phyloP scores from a whole-genome alignment of 139 green algal species.

The Spirogloea muscicola region DNA sequence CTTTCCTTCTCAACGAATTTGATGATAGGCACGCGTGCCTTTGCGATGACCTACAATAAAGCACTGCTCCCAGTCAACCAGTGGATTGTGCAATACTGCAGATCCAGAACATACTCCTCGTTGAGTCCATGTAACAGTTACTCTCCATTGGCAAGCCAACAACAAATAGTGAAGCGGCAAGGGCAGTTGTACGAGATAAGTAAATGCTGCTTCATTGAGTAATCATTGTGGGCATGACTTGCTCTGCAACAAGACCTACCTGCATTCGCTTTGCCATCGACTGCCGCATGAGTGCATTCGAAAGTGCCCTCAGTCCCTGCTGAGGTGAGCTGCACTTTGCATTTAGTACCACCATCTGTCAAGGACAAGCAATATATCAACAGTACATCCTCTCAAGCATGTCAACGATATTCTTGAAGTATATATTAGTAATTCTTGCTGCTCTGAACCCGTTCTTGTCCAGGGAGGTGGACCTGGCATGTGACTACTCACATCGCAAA shows the following conservation, averaged over 20 bases:
- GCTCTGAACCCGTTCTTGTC: too few relatives aligned
- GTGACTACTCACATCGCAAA: slow-evolving; percentile 88
- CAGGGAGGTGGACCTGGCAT: too few relatives aligned
- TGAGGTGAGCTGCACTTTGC: too few relatives aligned
- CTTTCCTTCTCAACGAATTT: slow-evolving; percentile 81
- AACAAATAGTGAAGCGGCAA: neutral
- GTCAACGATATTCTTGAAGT: too few relatives aligned
- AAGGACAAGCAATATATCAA: too few relatives aligned
- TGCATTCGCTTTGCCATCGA: slow-evolving; percentile 71
- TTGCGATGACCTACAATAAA: slow-evolving; percentile 72
- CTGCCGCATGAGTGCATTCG: slow-evolving; percentile 53
- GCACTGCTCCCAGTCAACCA: too few relatives aligned
- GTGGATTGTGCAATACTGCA: too few relatives aligned
- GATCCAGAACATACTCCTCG: neutral
- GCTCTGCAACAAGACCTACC: slow-evolving; percentile 54
- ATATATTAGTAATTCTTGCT: too few relatives aligned
- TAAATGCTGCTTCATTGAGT: neutral
- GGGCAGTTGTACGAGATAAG: neutral
- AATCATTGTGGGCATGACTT: neutral
- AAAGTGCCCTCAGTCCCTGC: slow-evolving; percentile 70
- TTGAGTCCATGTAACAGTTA: neutral
- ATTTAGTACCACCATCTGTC: too few relatives aligned
- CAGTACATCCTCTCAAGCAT: too few relatives aligned
- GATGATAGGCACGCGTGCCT: slow-evolving; percentile 89
- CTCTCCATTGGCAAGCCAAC: neutral